phyloP scores from a whole-genome alignment of 805 yeast species.

The Kodamaea kaohsiungensis region DNA sequence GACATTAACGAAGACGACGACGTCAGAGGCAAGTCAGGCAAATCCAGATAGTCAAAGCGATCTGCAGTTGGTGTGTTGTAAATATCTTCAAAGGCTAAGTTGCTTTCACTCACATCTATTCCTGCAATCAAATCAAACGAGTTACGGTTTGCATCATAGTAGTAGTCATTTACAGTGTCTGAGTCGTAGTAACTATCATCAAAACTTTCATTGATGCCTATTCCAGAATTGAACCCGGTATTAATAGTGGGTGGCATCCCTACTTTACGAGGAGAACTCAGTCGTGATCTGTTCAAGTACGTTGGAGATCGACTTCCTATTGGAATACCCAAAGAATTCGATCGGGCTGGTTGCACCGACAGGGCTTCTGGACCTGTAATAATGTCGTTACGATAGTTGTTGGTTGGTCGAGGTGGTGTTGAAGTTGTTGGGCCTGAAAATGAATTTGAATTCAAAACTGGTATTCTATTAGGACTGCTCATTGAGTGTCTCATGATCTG shows the following conservation, averaged over 20 bases:
- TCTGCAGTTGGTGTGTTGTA: conserved; percentile 23
- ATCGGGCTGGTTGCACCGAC: not conserved
- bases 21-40: conserved; percentile 34
- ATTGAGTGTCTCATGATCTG: conserved; percentile 10
- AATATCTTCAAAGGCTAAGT: conserved; percentile 7
- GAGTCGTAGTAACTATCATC: conserved; percentile 6
- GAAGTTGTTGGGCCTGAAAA: not conserved
- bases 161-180: conserved; percentile 3
- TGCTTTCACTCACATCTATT: conserved; percentile 9
- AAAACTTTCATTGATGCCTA: not conserved
- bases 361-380: not conserved
- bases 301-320: not conserved
- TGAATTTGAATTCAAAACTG: conserved; percentile 7
- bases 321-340: not conserved
- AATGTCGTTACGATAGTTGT: not conserved
- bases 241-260: not conserved
- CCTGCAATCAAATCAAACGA: conserved; percentile 10
- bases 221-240: not conserved
- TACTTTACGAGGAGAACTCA: conserved; percentile 6
- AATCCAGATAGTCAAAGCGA: conserved; percentile 35
- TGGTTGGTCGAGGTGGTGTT: not conserved
- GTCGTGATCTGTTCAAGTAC: not conserved
- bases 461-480: conserved; percentile 16
- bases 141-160: not conserved
- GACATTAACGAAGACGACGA: conserved; percentile 2